Base-by-base conservation (phyloP, 2,329 filamentous ascomycete genomes). In the Mollisiaceae sp. region DNA sequence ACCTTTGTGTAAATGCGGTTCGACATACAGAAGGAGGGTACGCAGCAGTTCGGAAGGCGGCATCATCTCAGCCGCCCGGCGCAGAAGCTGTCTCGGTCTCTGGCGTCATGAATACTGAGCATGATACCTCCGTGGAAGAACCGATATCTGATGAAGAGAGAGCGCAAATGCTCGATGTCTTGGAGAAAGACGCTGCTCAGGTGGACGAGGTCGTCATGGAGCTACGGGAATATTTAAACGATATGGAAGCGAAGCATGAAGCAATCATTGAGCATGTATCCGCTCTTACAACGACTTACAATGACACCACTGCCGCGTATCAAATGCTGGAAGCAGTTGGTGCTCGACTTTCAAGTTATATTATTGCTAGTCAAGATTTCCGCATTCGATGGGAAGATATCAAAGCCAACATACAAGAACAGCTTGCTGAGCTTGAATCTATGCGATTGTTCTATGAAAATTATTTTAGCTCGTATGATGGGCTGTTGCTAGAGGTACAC, bases 1-100 rank as follows among this genome's bases (percentile, higher is more conserved):
- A 98, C 77, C 87, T 97, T 69, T 97, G 94, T 77, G 92, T 97
- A 15, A 94, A 90, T 0, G 94, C 94, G 0, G 90, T 97, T 52
- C 91, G 93, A 66, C 93, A 94, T 59, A 97, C 94, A 2, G 93
- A 97, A 79, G 91, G 91, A 36, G 91, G 89, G 5, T 88, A 88
- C 14, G 90, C 88, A 5, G 90, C 89, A 6, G 86, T 89, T 12
- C 85, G 86, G 59, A 90, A 87, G 69, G 90, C 88, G 0, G 89
- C 89, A 52, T 89, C 91, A 70, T 85, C 85, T 36, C 81, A 81
- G 45, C 77, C 85, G 74, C 67, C 84, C 78, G 64, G 75, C 56
- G 68, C 76, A 15, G 83, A 84, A 35, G 80, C 79, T 18, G 83
- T 89, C 1, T 89, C 87, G 11, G 89, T 91, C 63, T 90, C 89